These are phyloP conservation scores for Hemisphaericaspora xylofermentans DNA, from an alignment of 1,139 yeast species.

Conservation along the genomic window DNA sequence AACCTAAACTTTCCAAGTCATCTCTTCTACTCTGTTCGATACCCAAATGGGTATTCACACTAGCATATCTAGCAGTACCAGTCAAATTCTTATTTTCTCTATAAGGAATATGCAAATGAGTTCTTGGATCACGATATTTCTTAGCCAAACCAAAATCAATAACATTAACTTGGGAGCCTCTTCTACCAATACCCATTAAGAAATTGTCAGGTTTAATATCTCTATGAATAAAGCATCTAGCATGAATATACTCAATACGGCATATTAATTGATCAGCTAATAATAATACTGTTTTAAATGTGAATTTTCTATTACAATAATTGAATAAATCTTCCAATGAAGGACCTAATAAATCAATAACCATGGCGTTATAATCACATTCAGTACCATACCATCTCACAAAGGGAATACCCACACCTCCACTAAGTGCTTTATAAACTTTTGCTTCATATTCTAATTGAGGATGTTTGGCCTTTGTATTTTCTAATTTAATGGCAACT, in stretches of 20 bases:
- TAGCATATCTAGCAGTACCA: constrained; percentile 96
- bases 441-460: constrained; percentile 96
- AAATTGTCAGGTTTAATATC: constrained; percentile 96
- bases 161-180: constrained; percentile 93
- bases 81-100: constrained; percentile 94
- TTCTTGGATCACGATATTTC: constrained; percentile 91
- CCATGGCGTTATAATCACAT: constrained; percentile 96
- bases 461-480: constrained; percentile 89
- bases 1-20: constrained; percentile 93
- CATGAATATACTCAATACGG: constrained; percentile 93
- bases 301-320: constrained; percentile 90
- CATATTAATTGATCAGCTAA: constrained; percentile 94
- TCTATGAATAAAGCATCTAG: constrained; percentile 89
- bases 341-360: constrained; percentile 92
- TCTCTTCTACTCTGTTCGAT: constrained; percentile 96
- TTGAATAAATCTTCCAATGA: constrained; percentile 93
- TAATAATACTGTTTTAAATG: constrained; percentile 87
- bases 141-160: constrained; percentile 98
- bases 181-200: constrained; percentile 93
- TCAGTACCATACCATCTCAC: constrained; percentile 98
- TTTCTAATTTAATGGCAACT: constrained; percentile 93
- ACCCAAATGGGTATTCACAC: constrained; percentile 94
- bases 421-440: constrained; percentile 90
- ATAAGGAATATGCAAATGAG: constrained; percentile 93
- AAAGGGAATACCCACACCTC: constrained; percentile 97